phyloP scores from a whole-genome alignment of 2,329 filamentous ascomycete genomes.

The Orbilia quercus region DNA sequence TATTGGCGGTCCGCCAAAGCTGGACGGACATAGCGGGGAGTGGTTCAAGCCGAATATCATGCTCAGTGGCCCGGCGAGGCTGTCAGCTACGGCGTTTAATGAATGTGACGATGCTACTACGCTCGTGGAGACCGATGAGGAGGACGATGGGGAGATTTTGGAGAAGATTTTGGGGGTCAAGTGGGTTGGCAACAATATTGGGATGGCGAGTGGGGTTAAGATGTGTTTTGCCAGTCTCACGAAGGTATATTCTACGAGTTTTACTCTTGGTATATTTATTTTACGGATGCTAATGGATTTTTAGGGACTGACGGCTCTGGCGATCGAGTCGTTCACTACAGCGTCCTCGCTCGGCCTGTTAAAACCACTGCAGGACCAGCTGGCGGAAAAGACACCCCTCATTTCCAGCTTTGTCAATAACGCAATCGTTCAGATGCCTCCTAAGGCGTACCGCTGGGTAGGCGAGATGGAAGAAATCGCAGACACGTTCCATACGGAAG shows the following conservation, averaged over 20 bases:
- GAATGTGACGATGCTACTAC: slow-evolving; percentile 51
- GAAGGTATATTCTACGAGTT: slow-evolving; percentile 63
- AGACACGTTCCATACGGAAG: slow-evolving; percentile 74
- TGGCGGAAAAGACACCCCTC: slow-evolving; percentile 67
- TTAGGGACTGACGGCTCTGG: slow-evolving; percentile 73
- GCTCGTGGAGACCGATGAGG: slow-evolving; percentile 50
- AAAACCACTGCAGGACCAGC: slow-evolving; percentile 69
- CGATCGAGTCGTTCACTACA: slow-evolving; percentile 77
- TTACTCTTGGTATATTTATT: slow-evolving; percentile 4
- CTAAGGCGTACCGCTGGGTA: slow-evolving; percentile 82
- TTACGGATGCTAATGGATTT: neutral
- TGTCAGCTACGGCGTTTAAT: slow-evolving; percentile 50
- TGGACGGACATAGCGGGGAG: slow-evolving; percentile 57
- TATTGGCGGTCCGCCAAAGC: slow-evolving; percentile 68
- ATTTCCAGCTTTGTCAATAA: slow-evolving; percentile 66
- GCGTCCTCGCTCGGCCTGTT: slow-evolving; percentile 74
- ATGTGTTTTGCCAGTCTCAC: slow-evolving; percentile 73
- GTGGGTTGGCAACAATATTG: slow-evolving; percentile 58
- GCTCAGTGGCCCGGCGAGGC: slow-evolving; percentile 56
- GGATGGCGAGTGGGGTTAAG: slow-evolving; percentile 70
- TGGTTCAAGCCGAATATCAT: slow-evolving; percentile 59
- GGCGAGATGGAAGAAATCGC: slow-evolving; percentile 81
- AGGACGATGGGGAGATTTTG: slow-evolving; percentile 56
- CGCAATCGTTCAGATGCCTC: slow-evolving; percentile 72
- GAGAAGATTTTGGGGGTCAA: slow-evolving; percentile 58